Evolutionary conservation across 139 green algal species (phyloP), one percentile per base, ranked within the genome.

Genomic region (Gonium pectorale): DNA sequence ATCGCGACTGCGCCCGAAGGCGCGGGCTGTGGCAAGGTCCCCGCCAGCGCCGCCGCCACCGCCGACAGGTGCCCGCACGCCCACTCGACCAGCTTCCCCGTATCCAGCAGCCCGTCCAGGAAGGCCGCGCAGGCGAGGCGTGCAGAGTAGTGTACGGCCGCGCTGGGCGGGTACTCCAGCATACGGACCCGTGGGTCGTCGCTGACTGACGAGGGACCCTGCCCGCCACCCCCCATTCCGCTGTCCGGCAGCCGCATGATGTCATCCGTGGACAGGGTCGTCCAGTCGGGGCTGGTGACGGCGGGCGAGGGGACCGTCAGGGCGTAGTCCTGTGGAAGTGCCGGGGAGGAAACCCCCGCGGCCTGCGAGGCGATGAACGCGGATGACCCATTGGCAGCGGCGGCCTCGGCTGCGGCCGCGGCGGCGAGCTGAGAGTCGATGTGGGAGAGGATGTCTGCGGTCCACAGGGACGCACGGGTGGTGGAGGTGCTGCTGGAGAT

Each of bases 221-320:
- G n/a, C n/a, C n/a, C n/a, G n/a, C n/a, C n/a, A n/a, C n/a, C n/a
- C n/a, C n/a, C n/a, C n/a, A n/a, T n/a, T n/a, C n/a, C n/a, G n/a
- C n/a, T 33, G 29, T 67, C 54, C 35, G 38, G 51, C 1, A 66
- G 2, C 21, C 71, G 71, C 5, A 67, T 70, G 54, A 21, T 24
- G 51, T 67, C 71, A 19, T 80, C 71, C 13, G 51, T 33, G 2
- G 51, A 19, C 33, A 80, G 54, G 27, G 5, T 27, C 54, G 19
- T 4, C 73, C 73, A 81, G 24, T 81, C 73, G 19, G 75, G 75
- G 59, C 75, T 82, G 15, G 75, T 19, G 59, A 77, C 68, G 17
- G 29, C 67, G 4, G 21, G 24, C 17, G 75, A 59, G 11, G 75
- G 71, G 38, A 59, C 33, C 15, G 51, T 31, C 17, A 17, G 9